A percentile compares a stretch with the other conserved stretches of the same genome.
Evolutionary conservation across 805 yeast genomes (phyloP).

Genomic region (Yarrowia sp.): DNA sequence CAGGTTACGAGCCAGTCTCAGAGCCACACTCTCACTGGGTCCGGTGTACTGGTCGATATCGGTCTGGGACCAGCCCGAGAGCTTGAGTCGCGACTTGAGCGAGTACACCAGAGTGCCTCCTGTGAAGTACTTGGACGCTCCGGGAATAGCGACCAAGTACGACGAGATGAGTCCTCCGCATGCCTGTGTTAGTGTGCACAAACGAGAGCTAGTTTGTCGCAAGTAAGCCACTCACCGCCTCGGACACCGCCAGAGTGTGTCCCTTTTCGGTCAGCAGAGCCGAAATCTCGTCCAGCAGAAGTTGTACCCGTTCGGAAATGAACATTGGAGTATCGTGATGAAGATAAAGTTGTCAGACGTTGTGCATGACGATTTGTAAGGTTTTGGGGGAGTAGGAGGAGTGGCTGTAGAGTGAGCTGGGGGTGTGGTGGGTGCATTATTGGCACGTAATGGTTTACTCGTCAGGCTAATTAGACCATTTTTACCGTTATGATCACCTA

Average conservation of each 20-base stretch:
- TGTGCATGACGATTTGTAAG: not conserved
- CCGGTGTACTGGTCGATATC: conserved; percentile 77
- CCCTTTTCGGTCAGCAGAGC: conserved; percentile 49
- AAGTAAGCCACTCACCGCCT: conserved; percentile 45
- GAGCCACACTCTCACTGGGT: conserved; percentile 72
- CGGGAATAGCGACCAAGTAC: conserved; percentile 76
- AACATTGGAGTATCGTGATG: conserved; percentile 39
- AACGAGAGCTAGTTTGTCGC: not conserved
- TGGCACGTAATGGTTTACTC: too few relatives aligned
- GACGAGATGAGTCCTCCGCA: conserved; percentile 87
- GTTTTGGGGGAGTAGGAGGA: not conserved
- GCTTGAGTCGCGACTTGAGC: conserved; percentile 65
- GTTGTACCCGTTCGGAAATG: conserved; percentile 58
- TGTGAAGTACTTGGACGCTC: conserved; percentile 78
- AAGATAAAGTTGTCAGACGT: not conserved
- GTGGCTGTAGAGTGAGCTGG: too few relatives aligned
- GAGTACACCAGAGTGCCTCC: conserved; percentile 84
- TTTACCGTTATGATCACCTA: too few relatives aligned
- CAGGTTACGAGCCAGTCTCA: conserved; percentile 73
- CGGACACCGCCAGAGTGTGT: conserved; percentile 75
- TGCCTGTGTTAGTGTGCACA: conserved; percentile 43
- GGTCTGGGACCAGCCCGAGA: conserved; percentile 73
- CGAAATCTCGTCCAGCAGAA: conserved; percentile 58
- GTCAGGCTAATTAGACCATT: too few relatives aligned
- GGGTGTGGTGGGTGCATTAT: too few relatives aligned